Evolutionary conservation across 768 basidiomycete genomes (phyloP), one percentile per base, ranked within the genome.

Genomic region (Rhizopogon vesiculosus): DNA sequence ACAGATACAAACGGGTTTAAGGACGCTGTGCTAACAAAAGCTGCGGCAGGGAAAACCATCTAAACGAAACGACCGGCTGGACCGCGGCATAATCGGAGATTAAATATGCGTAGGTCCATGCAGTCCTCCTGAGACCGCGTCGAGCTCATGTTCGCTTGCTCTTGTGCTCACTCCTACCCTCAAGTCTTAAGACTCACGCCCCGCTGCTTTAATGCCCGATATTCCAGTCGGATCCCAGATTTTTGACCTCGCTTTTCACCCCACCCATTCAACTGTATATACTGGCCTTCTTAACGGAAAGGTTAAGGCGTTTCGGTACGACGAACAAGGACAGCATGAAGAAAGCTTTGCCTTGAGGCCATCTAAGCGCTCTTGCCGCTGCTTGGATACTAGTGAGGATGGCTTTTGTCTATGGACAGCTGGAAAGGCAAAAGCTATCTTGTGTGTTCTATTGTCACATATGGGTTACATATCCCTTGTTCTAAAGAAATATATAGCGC

Each of bases 161-260:
- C 33, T 35, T 48, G 31, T 33, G 8, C 31, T 8, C 31, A 10
- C 3, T 6, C 25, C 16, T 46, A 28, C 7, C 31, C 45, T 46
- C 5, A 33, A 48, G 31, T 19, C 31, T 35, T 8, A 19, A 9
- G 15, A 15, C 19, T 19, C 7, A 31, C 19, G 31, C 31, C n/a
- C 19, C 52, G 5, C 29, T 16, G 8, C 3, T 28, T 33, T 44
- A 44, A 81, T 82, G 79, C 78, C 83, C 29, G 76, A 91, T 73
- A 86, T 93, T 49, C 75, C 78, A 19, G 78, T 87, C 44, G 84
- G 83, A 46, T 81, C 84, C 7, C 90, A 96, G 69, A 83, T 94
- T 29, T 97, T 96, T 71, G 95, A 96, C 74, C 74, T 97, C 42
- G 82, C 79, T 2, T 98, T 97, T 64, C 93, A 96, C 63, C 93